Evolutionary conservation across 306 rosid species (phyloP).

Genomic region (Sicyos edulis): DNA sequence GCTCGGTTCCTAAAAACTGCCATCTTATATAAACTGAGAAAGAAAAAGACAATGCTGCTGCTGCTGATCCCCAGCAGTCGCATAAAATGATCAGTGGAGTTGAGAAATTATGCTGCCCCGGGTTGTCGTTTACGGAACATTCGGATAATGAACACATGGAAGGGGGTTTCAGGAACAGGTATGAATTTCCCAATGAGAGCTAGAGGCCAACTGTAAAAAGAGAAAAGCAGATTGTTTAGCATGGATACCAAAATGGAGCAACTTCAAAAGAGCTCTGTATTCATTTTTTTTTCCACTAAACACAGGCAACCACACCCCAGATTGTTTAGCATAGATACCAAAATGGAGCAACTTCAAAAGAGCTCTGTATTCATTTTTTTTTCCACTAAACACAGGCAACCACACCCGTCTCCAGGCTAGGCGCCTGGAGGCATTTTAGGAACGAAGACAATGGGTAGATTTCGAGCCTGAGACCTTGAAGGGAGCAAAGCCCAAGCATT

Average conservation of each 20-base stretch:
- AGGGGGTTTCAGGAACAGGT: slow-evolving; percentile 46
- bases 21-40: not conserved
- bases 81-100: not conserved
- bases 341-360: not conserved
- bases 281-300: not conserved
- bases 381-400: no score
- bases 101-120: slow-evolving; percentile 7
- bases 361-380: not conserved
- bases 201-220: slow-evolving; percentile 77
- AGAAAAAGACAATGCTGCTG: not conserved
- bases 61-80: no score
- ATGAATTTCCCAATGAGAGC: slow-evolving; percentile 68
- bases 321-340: not conserved
- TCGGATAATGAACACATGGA: slow-evolving; percentile 23
- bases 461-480: no score
- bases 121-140: slow-evolving; percentile 12
- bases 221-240: slow-evolving; percentile 13
- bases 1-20: not conserved
- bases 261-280: not conserved
- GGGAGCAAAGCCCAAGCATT: no score
- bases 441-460: no score
- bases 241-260: not conserved
- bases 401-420: no score
- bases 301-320: no score
- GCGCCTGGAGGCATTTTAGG: no score